These are phyloP conservation scores for Mayamaea pseudoterrestris DNA, from an alignment of 108 stramenopile genomes.

Conservation along the genomic window DNA sequence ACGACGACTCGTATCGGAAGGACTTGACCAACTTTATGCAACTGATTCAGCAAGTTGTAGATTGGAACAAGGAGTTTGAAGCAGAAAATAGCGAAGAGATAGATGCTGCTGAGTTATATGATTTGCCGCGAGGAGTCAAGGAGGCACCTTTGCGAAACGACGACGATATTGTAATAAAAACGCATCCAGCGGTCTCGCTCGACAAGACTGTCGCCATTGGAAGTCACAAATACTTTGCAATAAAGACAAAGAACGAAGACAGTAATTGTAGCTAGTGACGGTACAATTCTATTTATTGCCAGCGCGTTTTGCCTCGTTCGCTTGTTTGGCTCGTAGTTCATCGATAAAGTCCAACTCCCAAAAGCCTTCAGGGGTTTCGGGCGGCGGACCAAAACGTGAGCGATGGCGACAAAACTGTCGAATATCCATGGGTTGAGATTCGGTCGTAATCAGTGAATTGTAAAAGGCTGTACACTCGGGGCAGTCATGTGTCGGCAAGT, in stretches of 20 bases:
- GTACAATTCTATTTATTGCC: background rate
- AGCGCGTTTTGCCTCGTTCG: background rate
- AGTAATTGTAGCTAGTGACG: background rate
- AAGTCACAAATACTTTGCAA: background rate
- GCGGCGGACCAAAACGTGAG: constrained; percentile 2
- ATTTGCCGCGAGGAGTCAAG: constrained; percentile 13
- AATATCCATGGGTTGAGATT: constrained; percentile 18
- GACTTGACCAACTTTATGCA: constrained; percentile 20
- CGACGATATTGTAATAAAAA: background rate
- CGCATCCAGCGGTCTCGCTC: background rate
- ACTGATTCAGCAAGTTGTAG: constrained; percentile 20
- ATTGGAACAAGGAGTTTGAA: background rate
- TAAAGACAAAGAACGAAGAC: background rate
- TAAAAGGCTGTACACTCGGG: constrained; percentile 22
- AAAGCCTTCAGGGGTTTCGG: constrained; percentile 7
- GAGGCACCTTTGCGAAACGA: constrained; percentile 11
- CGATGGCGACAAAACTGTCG: constrained; percentile 7
- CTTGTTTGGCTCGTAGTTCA: background rate
- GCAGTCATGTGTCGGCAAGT: constrained; percentile 29
- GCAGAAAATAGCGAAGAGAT: background rate
- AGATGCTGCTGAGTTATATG: constrained; percentile 10
- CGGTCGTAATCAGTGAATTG: constrained; percentile 23
- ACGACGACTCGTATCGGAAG: constrained; percentile 6
- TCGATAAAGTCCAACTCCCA: constrained; percentile 10
- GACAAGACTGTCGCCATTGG: background rate